Evolutionary conservation across 305 asterid genomes (phyloP).

Genomic region (Petunia hybrid): DNA sequence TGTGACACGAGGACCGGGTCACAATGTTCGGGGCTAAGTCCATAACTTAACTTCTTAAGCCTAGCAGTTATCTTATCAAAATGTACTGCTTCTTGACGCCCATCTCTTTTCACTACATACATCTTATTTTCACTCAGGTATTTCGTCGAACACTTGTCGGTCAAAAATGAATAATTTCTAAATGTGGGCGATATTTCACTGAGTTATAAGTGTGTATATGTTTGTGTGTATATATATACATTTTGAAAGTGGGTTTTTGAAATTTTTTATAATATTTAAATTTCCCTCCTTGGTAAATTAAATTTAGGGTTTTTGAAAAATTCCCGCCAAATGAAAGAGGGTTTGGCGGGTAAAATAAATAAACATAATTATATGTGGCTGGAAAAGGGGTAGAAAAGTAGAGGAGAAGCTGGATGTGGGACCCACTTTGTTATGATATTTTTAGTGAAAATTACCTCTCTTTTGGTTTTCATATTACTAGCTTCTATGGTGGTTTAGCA

Average conservation of each 20-base stretch:
- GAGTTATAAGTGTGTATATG: neutral
- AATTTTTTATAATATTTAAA: neutral
- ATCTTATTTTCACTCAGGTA: slow-evolving; percentile 50
- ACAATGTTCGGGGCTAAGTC: slow-evolving; percentile 86
- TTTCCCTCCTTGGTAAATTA: neutral
- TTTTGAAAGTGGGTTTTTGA: neutral
- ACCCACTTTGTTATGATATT: neutral
- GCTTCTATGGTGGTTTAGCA: no score
- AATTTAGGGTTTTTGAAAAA: neutral
- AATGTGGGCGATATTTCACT: neutral
- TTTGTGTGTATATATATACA: neutral
- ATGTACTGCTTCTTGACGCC: slow-evolving; percentile 86
- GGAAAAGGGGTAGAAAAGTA: neutral
- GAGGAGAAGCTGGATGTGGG: slow-evolving; percentile 10
- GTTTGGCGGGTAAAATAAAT: slow-evolving; percentile 21
- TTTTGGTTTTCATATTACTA: no score
- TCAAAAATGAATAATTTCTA: neutral
- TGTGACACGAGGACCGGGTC: slow-evolving; percentile 85
- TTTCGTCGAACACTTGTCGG: slow-evolving; percentile 58
- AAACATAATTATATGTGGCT: neutral
- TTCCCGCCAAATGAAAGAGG: slow-evolving; percentile 26
- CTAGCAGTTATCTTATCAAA: slow-evolving; percentile 94
- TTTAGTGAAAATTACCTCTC: no score
- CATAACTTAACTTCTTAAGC: slow-evolving; percentile 84
- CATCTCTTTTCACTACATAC: slow-evolving; percentile 96